Evolutionary conservation across 164 flowering plant species (phyloP).

Genomic region (Chimonanthus salicifolius): DNA sequence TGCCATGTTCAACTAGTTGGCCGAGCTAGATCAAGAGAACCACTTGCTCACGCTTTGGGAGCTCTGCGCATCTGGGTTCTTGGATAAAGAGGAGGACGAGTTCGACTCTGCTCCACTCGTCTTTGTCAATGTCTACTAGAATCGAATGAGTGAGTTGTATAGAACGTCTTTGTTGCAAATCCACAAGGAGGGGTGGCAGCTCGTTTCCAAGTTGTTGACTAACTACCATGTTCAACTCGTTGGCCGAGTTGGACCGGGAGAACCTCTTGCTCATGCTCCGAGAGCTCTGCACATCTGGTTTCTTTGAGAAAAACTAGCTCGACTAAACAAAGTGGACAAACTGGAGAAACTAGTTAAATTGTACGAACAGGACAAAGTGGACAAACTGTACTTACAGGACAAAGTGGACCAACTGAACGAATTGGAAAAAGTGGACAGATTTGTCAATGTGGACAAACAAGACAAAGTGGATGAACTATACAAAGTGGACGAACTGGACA

Average conservation of each 20-base stretch:
- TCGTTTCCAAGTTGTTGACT: constrained; percentile 23
- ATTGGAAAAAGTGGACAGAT: too few species aligned
- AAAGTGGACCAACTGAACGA: too few species aligned
- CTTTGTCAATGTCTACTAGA: constrained; percentile 18
- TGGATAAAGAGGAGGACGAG: neutral
- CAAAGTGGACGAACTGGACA: too few species aligned
- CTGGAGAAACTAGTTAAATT: too few species aligned
- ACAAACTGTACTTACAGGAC: too few species aligned
- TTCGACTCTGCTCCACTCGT: neutral
- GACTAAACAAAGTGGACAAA: too few species aligned
- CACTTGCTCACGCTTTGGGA: too few species aligned
- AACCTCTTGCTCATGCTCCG: too few species aligned
- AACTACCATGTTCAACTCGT: too few species aligned
- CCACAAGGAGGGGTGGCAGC: constrained; percentile 33
- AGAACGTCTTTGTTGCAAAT: constrained; percentile 16
- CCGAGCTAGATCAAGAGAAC: neutral
- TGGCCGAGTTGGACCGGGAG: neutral
- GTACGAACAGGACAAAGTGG: too few species aligned
- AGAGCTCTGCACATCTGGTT: neutral
- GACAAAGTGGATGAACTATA: too few species aligned
- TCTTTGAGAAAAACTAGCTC: neutral
- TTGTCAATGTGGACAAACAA: too few species aligned
- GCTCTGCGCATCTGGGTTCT: neutral
- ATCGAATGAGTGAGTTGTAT: constrained; percentile 29
- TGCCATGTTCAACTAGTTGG: neutral